These are phyloP conservation scores for Neurospora sp. DNA, from an alignment of 495 filamentous ascomycete genomes.

Conservation along the genomic window DNA sequence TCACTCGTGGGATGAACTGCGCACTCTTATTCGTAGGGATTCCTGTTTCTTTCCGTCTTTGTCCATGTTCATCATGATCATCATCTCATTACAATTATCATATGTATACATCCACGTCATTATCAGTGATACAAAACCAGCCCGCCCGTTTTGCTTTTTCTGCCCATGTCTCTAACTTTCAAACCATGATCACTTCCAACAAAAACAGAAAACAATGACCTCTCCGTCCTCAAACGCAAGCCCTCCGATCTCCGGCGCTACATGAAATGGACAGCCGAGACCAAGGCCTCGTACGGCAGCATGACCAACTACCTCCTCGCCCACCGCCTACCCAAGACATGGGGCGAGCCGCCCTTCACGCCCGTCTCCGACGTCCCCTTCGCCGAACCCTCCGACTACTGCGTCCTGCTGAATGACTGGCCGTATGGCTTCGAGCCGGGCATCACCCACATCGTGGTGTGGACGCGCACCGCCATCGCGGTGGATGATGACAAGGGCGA, in stretches of 20 bases:
- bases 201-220: slow-evolving; percentile 51
- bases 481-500: slow-evolving; percentile 54
- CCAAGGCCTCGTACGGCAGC: slow-evolving; percentile 60
- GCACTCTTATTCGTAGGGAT: slow-evolving; percentile 53
- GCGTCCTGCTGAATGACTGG: slow-evolving; percentile 82
- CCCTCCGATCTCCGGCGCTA: slow-evolving; percentile 80
- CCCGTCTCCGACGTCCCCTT: slow-evolving; percentile 51
- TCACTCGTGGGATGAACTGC: slow-evolving; percentile 62
- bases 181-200: slow-evolving; percentile 8
- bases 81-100: not conserved
- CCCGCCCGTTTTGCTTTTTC: not conserved
- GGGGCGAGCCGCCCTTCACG: slow-evolving; percentile 49
- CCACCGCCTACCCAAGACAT: slow-evolving; percentile 53
- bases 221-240: slow-evolving; percentile 65
- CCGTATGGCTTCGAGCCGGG: slow-evolving; percentile 67
- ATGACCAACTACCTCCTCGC: slow-evolving; percentile 68
- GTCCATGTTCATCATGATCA: not conserved
- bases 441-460: slow-evolving; percentile 65
- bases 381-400: slow-evolving; percentile 58
- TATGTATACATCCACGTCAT: not conserved
- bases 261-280: slow-evolving; percentile 63
- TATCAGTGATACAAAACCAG: not conserved
- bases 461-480: slow-evolving; percentile 48
- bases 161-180: not conserved
- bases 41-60: slow-evolving; percentile 2